Base-by-base conservation (phyloP, 1,284 basidiomycete species). In the Ustilago trichophora region DNA sequence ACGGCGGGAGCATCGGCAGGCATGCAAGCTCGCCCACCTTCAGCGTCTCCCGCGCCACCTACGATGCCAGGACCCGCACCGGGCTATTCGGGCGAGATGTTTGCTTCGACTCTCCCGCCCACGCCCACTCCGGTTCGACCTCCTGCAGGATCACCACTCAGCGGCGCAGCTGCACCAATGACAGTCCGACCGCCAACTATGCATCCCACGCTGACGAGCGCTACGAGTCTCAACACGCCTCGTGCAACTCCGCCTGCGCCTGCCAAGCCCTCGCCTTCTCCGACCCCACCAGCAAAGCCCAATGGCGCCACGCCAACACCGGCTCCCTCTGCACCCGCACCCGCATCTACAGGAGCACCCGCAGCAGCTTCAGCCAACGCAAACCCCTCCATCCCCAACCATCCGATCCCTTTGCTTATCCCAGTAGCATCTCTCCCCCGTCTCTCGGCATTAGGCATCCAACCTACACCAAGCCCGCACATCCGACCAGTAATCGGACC, bases 321-420 rank as follows among this genome's bases (percentile, higher is more conserved):
- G 7, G 26, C 40, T 6, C 10, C 35, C 6, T 25, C 46, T 2
- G n/a, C n/a, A n/a, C n/a, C n/a, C n/a, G n/a, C n/a, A n/a, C n/a
- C n/a, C n/a, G n/a, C n/a, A n/a, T n/a, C n/a, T n/a, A 34, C 48
- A 18, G 21, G 53, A 3, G 46, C 49, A 33, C 15, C 50, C 12
- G 19, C 56, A 15, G 15, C 62, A 22, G 35, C 52, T 19, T n/a
- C 40, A 34, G 18, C 43, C 33, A 29, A 33, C 3, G 35, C 51
- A 2, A 52, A 54, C n/a, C 53, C 73, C 0, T 52, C 57, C 9
- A 76, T 78, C 15, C 78, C 78, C 6, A 65, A 63, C n/a, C 72
- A 74, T 29, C 79, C 79, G 0, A 73, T 81, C 27, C 78, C 76
- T 2, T 38, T 81, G 26, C 70, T 78, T 15, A 73, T 81, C 31